Evolutionary conservation across 768 basidiomycete genomes (phyloP).

Genomic region (Tylopilus plumbeoviolaceoides): DNA sequence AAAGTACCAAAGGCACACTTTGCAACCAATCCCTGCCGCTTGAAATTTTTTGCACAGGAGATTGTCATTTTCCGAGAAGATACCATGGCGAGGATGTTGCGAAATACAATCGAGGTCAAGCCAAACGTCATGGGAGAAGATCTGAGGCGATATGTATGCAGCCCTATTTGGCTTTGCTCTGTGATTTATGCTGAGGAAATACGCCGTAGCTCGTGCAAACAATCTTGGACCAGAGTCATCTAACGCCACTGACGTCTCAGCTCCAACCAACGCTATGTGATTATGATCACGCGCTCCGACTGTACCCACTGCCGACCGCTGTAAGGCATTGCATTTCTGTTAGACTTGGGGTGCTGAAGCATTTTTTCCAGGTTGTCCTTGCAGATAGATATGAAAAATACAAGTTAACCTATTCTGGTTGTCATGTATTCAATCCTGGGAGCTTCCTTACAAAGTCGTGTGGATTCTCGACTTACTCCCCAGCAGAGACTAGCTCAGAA

Average conservation of each 20-base stretch:
- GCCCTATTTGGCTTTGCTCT: neutral
- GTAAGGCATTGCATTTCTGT: slow-evolving; percentile 43
- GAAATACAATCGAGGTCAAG: slow-evolving; percentile 89
- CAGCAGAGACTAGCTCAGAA: slow-evolving; percentile 79
- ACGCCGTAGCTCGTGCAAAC: slow-evolving; percentile 83
- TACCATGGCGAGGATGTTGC: slow-evolving; percentile 87
- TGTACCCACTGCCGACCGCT: slow-evolving; percentile 92
- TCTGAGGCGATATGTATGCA: slow-evolving; percentile 81
- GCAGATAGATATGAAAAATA: slow-evolving; percentile 97
- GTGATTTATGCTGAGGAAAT: neutral
- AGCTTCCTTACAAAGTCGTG: slow-evolving; percentile 81
- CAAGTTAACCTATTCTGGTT: slow-evolving; percentile 95
- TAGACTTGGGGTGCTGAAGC: slow-evolving; percentile 5
- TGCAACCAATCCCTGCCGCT: slow-evolving; percentile 87
- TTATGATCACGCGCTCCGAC: slow-evolving; percentile 84
- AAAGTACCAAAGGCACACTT: slow-evolving; percentile 81
- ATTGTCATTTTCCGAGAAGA: slow-evolving; percentile 93
- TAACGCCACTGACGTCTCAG: slow-evolving; percentile 80
- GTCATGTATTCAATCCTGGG: slow-evolving; percentile 98
- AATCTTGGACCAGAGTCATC: slow-evolving; percentile 90
- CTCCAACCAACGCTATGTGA: slow-evolving; percentile 88
- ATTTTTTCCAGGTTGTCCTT: slow-evolving; percentile 63
- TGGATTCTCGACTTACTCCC: slow-evolving; percentile 88
- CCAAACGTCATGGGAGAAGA: slow-evolving; percentile 73
- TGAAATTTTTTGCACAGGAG: slow-evolving; percentile 95